Base-by-base conservation (phyloP, 1,284 basidiomycete species). In the Amylostereum areolatum region DNA sequence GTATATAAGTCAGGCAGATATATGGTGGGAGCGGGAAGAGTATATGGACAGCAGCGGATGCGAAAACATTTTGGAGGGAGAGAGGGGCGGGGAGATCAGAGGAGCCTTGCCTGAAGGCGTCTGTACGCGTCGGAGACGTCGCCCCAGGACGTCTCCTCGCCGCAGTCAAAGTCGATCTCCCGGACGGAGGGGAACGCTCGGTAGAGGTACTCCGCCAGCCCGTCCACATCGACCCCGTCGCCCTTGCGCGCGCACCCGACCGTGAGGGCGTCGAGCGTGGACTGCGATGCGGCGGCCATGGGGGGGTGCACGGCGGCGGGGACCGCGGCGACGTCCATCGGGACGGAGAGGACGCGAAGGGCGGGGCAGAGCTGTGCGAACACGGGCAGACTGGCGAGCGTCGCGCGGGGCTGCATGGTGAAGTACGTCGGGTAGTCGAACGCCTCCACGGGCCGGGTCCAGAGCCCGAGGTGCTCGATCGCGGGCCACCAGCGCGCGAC, bases 401-500 rank as follows among this genome's bases (percentile, higher is more conserved):
- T 57, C 28, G 55, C 55, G 39, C 50, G 52, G 5, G 52, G 51
- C 39, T 44, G 54, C 9, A 25, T 18, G 11, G 49, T 48, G 46
- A 56, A 56, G 48, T 54, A 57, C 11, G 52, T 43, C 0, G 55
- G 52, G 6, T 44, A 35, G 46, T 57, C 55, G 40, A 56, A 56
- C 10, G 50, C 48, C 25, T 56, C 55, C 34, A 54, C 41, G 11
- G 56, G 54, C 11, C 48, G 52, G 28, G 55, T 54, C 56, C 56
- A 57, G 9, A 57, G 45, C 18, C 31, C 45, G 28, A 57, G 43
- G 7, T 56, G 49, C 43, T 56, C 55, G 43, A 57, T 56, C 25
- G 42, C 36, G 12, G 56, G 55, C 52, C 52, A 57, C 56, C 56
- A 57, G 47, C 42, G 35, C 29, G 56, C 55, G 44, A 57, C 10